Evolutionary conservation across 2,329 filamentous ascomycete species (phyloP).

Genomic region (Kalaharituber pfeilii): DNA sequence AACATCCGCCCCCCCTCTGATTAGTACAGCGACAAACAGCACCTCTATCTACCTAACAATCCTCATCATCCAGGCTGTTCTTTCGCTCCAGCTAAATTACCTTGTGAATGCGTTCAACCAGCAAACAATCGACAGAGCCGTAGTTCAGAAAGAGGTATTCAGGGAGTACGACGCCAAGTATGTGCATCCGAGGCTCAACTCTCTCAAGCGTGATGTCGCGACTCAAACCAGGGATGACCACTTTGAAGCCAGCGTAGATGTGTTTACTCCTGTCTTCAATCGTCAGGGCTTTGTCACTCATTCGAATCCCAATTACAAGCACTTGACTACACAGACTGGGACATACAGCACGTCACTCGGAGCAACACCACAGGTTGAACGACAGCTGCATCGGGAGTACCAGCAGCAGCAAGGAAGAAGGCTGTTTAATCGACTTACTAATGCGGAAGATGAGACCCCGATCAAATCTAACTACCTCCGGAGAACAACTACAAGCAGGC

Average conservation of each 20-base stretch:
- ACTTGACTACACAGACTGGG: background rate
- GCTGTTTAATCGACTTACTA: background rate
- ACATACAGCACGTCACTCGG: background rate
- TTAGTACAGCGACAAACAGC: slow-evolving; percentile 57
- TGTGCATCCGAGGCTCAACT: slow-evolving; percentile 72
- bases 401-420: background rate
- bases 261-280: slow-evolving; percentile 9
- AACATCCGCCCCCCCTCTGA: slow-evolving; percentile 24
- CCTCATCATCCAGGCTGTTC: slow-evolving; percentile 52
- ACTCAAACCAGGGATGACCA: slow-evolving; percentile 6
- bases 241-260: slow-evolving; percentile 6
- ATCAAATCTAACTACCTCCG: background rate
- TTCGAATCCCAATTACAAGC: slow-evolving; percentile 14
- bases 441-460: background rate
- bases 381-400: background rate
- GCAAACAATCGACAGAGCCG: slow-evolving; percentile 64
- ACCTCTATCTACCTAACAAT: slow-evolving; percentile 60
- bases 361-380: background rate
- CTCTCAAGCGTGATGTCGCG: slow-evolving; percentile 17
- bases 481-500: background rate
- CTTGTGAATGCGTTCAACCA: slow-evolving; percentile 60
- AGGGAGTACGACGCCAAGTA: slow-evolving; percentile 94
- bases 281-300: slow-evolving; percentile 12
- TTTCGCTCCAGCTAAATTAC: slow-evolving; percentile 60
- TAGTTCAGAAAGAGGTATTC: slow-evolving; percentile 82